phyloP scores from a whole-genome alignment of 176 grass and related monocot species.

The Musa beccarii region DNA sequence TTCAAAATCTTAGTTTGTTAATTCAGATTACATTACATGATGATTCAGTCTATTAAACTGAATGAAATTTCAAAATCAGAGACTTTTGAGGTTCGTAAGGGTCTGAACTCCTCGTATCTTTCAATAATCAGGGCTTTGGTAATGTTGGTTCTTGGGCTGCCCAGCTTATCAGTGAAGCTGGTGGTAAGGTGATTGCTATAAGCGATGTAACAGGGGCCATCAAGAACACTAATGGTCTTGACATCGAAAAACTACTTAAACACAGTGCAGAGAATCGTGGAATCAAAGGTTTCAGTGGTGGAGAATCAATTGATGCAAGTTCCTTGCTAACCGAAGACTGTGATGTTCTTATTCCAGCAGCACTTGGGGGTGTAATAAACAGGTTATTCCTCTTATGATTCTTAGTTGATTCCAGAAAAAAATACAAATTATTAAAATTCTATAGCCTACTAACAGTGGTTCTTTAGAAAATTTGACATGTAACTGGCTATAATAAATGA shows the following conservation, averaged over 20 bases:
- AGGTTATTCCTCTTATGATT: constrained; percentile 28
- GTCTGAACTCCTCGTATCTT: not conserved
- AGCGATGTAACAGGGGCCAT: constrained; percentile 75
- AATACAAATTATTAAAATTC: not conserved
- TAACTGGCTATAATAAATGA: not conserved
- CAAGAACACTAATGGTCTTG: constrained; percentile 56
- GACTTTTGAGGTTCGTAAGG: too few relatives aligned
- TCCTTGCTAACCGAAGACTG: constrained; percentile 69
- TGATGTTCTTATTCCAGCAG: constrained; percentile 85
- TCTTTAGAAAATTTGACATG: not conserved
- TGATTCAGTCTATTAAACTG: not conserved
- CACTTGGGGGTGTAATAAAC: constrained; percentile 85
- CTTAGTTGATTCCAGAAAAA: not conserved
- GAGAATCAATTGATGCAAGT: constrained; percentile 47
- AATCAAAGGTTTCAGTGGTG: constrained; percentile 59
- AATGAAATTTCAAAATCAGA: too few relatives aligned
- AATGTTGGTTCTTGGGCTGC: constrained; percentile 98
- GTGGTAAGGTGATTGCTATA: constrained; percentile 85
- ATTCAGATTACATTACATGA: not conserved
- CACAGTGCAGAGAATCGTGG: constrained; percentile 42
- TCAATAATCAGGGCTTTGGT: constrained; percentile 66
- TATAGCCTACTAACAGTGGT: not conserved
- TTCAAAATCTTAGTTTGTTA: too few relatives aligned
- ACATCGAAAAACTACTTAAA: constrained; percentile 62
- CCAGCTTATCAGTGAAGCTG: constrained; percentile 62